Conservation (phyloP, 164 flowering plant species). For the Vitis rupestris region DNA sequence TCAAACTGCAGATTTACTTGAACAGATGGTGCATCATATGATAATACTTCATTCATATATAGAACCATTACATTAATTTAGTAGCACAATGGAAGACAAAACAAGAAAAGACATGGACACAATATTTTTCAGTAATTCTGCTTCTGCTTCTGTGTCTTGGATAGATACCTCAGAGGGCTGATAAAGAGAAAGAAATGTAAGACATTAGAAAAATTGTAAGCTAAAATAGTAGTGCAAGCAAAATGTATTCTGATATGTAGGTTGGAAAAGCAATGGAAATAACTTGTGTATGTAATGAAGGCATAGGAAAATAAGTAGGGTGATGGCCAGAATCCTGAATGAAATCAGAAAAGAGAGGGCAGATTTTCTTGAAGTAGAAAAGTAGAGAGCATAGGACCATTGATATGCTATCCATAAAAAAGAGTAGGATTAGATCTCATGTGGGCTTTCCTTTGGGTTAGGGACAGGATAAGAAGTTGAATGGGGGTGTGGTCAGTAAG, state of each 20-base stretch:
- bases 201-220: neutral
- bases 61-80: too few species aligned
- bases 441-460: constrained; percentile 28
- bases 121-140: too few species aligned
- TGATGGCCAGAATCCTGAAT: constrained; percentile 7
- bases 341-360: constrained; percentile 3
- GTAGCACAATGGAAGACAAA: too few species aligned
- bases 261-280: constrained; percentile 3
- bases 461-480: constrained; percentile 41
- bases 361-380: constrained; percentile 10
- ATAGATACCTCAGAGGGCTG: too few species aligned
- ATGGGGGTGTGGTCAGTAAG: constrained; percentile 21
- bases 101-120: too few species aligned
- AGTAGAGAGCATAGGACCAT: constrained; percentile 10
- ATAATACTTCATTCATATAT: too few species aligned
- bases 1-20: too few species aligned
- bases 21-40: too few species aligned
- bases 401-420: constrained; percentile 27
- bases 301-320: neutral
- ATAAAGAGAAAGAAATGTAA: neutral
- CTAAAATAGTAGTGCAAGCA: neutral
- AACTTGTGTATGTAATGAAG: too few species aligned
- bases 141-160: too few species aligned
- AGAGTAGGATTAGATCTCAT: constrained; percentile 37
- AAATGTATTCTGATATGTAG: constrained; percentile 1